Base-by-base conservation (phyloP, 108 stramenopile genomes). In the Skeletonema costatum region DNA sequence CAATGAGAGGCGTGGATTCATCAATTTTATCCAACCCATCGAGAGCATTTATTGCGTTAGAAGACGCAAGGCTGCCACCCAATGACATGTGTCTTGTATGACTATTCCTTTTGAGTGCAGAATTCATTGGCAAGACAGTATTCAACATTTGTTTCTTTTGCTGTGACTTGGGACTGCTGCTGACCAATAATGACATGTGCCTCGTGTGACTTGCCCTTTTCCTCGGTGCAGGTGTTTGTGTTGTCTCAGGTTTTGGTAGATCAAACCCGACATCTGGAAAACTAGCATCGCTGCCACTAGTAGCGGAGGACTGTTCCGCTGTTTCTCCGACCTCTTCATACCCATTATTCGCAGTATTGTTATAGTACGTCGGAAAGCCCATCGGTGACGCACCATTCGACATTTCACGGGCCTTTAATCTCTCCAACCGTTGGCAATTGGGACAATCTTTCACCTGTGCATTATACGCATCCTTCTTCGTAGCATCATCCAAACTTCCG, bases 401-500 rank as follows among this genome's bases (percentile, higher is more conserved):
- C 53, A 68, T 58, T 3, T 48, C 4, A 21, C 77, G 80, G 30
- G 17, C 21, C 25, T 51, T 70, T 46, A 42, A 19, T n/a, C 72
- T 66, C 46, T 89, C 72, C 31, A 92, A 68, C 42, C 93, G 70
- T 11, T 81, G 71, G 73, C 95, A 93, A 65, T 90, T 92, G 19
- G 90, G 88, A 72, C 95, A 96, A 51, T 91, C 86, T 33, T 87
- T 74, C 51, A 85, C 83, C 25, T 83, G 80, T 14, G 88, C 86
- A 14, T 86, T 84, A 30, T 70, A 71, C 12, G 88, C 89, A 56
- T 89, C 87, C 44, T 87, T 85, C 44, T 76, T 75, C 5, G 89
- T 80, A 14, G 76, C 86, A 46, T 93, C 89, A 70, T 96, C 95
- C 35, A 96, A 41, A 79, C 88, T 88, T 42, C 88, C 80, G 16